These are phyloP conservation scores for Flaveria trinervia DNA, from an alignment of 129 eudicot genomes.

Conservation along the genomic window DNA sequence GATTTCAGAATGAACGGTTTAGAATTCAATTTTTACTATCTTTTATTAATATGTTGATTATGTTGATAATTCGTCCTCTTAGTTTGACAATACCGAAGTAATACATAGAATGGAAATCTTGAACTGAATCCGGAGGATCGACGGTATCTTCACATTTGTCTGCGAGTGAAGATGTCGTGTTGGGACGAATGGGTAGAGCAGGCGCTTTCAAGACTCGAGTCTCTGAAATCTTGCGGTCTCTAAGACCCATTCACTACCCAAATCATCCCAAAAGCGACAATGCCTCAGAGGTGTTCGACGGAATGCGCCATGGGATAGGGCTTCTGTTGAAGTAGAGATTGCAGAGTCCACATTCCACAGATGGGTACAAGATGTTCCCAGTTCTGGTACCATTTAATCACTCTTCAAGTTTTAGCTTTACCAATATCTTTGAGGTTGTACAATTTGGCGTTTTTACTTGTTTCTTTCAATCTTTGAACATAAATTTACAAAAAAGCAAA, in stretches of 20 bases:
- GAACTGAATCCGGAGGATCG: not conserved
- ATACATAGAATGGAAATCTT: not conserved
- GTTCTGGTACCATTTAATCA: conserved; percentile 53
- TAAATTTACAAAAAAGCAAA: not conserved
- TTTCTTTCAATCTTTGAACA: not conserved
- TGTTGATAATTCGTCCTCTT: no score
- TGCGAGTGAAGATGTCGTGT: conserved; percentile 29
- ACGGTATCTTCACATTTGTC: conserved; percentile 12
- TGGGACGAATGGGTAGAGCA: conserved; percentile 83
- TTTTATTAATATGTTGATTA: no score
- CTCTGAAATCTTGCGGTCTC: conserved; percentile 67
- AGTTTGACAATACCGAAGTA: no score
- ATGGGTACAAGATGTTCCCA: conserved; percentile 75
- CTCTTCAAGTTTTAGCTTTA: no score
- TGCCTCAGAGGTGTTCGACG: conserved; percentile 53
- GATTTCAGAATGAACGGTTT: no score
- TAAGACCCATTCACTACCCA: conserved; percentile 79
- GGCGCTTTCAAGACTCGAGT: conserved; percentile 61
- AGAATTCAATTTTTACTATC: no score
- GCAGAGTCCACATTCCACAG: conserved; percentile 67
- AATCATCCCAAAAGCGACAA: conserved; percentile 1
- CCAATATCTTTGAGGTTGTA: no score
- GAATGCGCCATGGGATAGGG: conserved; percentile 76
- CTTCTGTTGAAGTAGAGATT: conserved; percentile 66
- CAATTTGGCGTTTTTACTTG: not conserved